These are phyloP conservation scores for Deakozyma indianensis DNA, from an alignment of 805 yeast species.

Conservation along the genomic window DNA sequence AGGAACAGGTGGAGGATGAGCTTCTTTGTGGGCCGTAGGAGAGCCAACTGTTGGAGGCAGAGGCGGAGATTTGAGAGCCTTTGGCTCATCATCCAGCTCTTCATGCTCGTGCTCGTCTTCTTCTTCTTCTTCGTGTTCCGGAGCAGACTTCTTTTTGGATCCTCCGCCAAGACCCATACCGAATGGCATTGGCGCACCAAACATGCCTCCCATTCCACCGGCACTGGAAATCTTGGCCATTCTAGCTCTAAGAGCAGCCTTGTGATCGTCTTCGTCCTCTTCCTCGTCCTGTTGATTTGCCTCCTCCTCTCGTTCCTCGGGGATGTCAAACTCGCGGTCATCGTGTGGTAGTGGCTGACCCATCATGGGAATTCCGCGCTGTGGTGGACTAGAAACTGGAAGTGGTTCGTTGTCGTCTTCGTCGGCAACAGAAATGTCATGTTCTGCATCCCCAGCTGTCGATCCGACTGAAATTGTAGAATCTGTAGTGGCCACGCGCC, in stretches of 20 bases:
- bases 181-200: slow-evolving; percentile 19
- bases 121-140: slow-evolving; percentile 9
- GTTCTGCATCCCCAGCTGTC: slow-evolving; percentile 5
- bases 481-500: slow-evolving; percentile 6
- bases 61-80: slow-evolving; percentile 4
- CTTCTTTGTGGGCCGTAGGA: not conserved
- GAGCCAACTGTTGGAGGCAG: not conserved
- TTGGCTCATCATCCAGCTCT: slow-evolving; percentile 4
- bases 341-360: slow-evolving; percentile 5
- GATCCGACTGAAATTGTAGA: slow-evolving; percentile 8
- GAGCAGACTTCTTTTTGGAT: slow-evolving; percentile 4
- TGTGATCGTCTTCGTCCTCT: slow-evolving; percentile 39
- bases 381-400: not conserved
- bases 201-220: slow-evolving; percentile 67
- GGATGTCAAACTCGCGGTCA: slow-evolving; percentile 18
- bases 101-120: slow-evolving; percentile 9
- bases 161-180: slow-evolving; percentile 12
- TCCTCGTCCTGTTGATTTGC: slow-evolving; percentile 22
- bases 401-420: slow-evolving; percentile 6
- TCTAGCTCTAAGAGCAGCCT: slow-evolving; percentile 69
- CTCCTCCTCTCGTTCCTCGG: slow-evolving; percentile 8
- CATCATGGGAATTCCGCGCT: not conserved
- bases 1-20: not conserved
- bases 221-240: slow-evolving; percentile 96
- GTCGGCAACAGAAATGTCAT: slow-evolving; percentile 3